Evolutionary conservation across 345 rosid species (phyloP), one percentile per base, ranked within the genome.

Genomic region (Bruguiera sexangula): DNA sequence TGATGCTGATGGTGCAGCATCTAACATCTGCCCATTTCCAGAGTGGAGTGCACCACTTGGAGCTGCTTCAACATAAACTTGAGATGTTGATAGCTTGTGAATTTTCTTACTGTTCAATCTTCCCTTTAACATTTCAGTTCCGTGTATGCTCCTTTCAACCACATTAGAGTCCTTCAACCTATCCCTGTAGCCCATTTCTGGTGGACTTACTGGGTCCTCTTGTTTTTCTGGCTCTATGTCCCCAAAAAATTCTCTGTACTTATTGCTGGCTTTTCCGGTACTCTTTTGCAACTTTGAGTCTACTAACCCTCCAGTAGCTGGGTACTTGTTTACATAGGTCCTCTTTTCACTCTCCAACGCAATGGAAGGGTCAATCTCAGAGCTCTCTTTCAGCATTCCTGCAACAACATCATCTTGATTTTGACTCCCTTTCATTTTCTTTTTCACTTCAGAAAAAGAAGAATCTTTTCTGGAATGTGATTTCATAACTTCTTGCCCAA

Each of bases 241-340:
- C 68, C 98, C 97, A 80, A 87, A 86, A 76, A 86, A 85, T 22
- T 90, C 98, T 76, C 73, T 85, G 69, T 89, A 86, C 51, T 71
- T 80, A 67, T 92, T 92, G 32, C 83, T 90, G 9, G 72, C 80
- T 71, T 81, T 87, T 70, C 69, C 86, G 51, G 58, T 61, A 65
- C 78, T 77, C 80, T 81, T 84, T n/a, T 62, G 82, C 37, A 52
- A 71, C 79, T 84, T 89, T 62, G 69, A 60, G 30, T 83, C 81
- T 64, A 68, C 84, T 46, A 70, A 55, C 52, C 85, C 91, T 69
- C 76, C 76, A 81, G 81, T 86, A 61, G 69, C 62, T 36, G 64
- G 34, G 69, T 59, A 68, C 62, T 68, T 71, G 51, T 82, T 84
- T 6, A 60, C 74, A 60, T 52, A 69, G 65, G 52, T 66, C 64